Percentiles rank a stretch among this genome's conserved stretches.
Evolutionary conservation across 371 early-diverging fungal species (phyloP).

Genomic region (Zychaea mexicana): DNA sequence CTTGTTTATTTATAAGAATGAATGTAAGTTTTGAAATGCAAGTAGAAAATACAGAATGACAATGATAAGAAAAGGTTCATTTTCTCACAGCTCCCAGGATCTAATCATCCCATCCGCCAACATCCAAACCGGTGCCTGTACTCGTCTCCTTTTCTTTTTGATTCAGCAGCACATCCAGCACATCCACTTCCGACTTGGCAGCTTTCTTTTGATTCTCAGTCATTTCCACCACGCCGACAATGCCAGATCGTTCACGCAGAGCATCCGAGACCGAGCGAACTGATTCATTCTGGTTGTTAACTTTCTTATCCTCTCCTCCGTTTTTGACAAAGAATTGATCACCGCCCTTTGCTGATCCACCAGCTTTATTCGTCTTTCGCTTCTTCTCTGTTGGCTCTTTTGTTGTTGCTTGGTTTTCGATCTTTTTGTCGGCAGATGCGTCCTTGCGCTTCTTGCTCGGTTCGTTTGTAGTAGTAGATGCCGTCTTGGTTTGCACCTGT

Average conservation of each 20-base stretch:
- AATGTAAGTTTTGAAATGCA: no score
- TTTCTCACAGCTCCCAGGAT: no score
- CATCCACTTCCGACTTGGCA: conserved; percentile 19
- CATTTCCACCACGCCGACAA: conserved; percentile 60
- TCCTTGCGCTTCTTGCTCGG: background rate
- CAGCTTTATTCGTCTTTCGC: conserved; percentile 2
- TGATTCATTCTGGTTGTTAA: no score
- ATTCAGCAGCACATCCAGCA: conserved; percentile 24
- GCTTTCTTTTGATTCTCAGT: conserved; percentile 21
- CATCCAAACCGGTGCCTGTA: conserved; percentile 42
- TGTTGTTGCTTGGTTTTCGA: background rate
- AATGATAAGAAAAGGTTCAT: no score
- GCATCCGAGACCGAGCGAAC: conserved; percentile 25
- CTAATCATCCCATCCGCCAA: conserved; percentile 50
- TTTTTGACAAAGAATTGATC: conserved; percentile 4
- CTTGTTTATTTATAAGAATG: no score
- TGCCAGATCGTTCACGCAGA: conserved; percentile 52
- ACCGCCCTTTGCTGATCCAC: conserved; percentile 4
- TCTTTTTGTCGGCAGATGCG: background rate
- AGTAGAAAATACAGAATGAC: no score
- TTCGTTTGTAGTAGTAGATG: background rate
- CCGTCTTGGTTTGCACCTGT: no score
- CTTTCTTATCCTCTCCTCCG: background rate
- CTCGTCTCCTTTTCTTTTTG: conserved; percentile 11
- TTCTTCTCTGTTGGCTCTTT: background rate